Evolutionary conservation across 1,284 basidiomycete species (phyloP).

Genomic region (Cyathus olla): DNA sequence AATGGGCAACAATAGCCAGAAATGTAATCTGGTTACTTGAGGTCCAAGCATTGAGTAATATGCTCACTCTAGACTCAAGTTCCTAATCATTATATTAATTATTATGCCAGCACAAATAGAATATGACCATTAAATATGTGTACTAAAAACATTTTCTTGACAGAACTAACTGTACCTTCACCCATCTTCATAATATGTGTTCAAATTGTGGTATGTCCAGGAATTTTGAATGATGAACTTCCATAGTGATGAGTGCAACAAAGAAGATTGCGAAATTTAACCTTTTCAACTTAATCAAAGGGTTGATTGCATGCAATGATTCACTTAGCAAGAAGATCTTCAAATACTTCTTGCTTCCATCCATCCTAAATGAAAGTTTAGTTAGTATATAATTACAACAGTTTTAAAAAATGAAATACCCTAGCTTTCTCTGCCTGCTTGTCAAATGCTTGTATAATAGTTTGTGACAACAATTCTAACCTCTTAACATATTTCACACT

Average conservation of each 20-base stretch:
- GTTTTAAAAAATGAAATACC: no score
- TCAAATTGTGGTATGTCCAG: neutral
- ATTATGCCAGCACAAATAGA: neutral
- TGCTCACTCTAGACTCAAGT: neutral
- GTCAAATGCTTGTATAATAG: neutral
- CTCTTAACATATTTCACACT: neutral
- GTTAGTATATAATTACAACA: no score
- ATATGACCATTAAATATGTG: no score
- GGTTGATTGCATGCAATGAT: neutral
- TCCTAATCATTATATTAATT: neutral
- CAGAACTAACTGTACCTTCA: neutral
- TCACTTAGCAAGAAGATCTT: neutral
- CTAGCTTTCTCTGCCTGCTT: neutral
- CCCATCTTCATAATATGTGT: no score
- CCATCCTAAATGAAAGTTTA: no score
- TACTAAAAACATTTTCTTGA: neutral
- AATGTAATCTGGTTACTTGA: neutral
- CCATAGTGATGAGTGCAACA: neutral
- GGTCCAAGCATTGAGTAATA: conserved; percentile 11
- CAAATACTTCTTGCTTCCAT: neutral
- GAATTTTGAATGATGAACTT: neutral
- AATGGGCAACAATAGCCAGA: conserved; percentile 11
- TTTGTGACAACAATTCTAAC: neutral
- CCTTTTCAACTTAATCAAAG: neutral
- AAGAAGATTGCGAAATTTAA: neutral